phyloP scores from a whole-genome alignment of 352 stramenopile species.

The Pilasporangium apinafurcum region DNA sequence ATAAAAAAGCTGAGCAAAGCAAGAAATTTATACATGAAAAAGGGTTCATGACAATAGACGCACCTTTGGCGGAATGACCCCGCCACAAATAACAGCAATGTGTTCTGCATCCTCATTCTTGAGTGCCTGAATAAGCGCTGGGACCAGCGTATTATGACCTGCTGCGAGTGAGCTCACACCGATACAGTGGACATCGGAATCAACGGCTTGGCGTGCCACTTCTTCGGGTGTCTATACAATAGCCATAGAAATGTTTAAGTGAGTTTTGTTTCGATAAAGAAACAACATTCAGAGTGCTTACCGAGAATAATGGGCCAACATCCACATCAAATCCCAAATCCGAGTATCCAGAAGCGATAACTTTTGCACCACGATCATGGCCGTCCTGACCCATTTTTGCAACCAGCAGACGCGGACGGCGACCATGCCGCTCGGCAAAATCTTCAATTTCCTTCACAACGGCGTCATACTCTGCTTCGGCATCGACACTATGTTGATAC shows the following conservation, averaged over 20 bases:
- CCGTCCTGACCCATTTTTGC: conserved; percentile 97
- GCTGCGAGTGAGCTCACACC: conserved; percentile 89
- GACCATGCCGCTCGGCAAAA: conserved; percentile 90
- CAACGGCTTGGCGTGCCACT: conserved; percentile 77
- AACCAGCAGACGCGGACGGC: conserved; percentile 93
- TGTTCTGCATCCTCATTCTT: conserved; percentile 88
- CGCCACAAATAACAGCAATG: conserved; percentile 93
- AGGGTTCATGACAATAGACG: not conserved
- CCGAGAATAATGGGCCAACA: conserved; percentile 94
- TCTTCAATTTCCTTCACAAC: conserved; percentile 88
- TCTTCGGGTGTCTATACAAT: conserved; percentile 41
- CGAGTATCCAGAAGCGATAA: conserved; percentile 94
- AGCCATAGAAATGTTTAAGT: not conserved
- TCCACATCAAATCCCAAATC: conserved; percentile 98
- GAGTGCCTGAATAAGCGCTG: conserved; percentile 89
- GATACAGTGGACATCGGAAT: conserved; percentile 95
- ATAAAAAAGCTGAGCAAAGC: not conserved
- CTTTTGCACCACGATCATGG: conserved; percentile 96
- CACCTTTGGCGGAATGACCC: conserved; percentile 91
- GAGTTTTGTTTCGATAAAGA: not conserved
- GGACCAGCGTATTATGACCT: conserved; percentile 94
- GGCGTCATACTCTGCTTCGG: conserved; percentile 84
- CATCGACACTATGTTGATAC: conserved; percentile 49
- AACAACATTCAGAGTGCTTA: conserved; percentile 11
- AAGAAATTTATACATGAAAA: too few relatives aligned